Base-by-base conservation (phyloP, 805 yeast species). In the Wickerhamiella slavikovae region DNA sequence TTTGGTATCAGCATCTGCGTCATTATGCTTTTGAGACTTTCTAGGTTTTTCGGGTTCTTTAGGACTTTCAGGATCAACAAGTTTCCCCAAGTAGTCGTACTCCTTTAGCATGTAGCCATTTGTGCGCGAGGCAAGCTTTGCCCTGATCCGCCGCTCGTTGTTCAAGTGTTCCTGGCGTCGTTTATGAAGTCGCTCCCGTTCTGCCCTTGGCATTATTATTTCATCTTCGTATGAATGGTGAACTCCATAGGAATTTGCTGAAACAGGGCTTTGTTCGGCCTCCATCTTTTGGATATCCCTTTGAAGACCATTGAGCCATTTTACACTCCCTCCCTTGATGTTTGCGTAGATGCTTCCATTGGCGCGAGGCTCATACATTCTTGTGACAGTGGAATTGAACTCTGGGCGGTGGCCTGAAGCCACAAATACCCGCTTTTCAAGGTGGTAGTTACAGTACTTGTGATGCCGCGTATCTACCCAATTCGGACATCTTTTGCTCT, bases 321-420 rank as follows among this genome's bases (percentile, higher is more conserved):
- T 43, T 5, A 43, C 52, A 13, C 41, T 38, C 13, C 44, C 47
- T 4, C 55, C 59, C 29, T 57, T 40, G 25, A 55, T 55, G 37
- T 66, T 48, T 1, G 62, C 54, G 33, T 42, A 21, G 13, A 33
- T 25, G 60, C 67, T 30, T 43, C 53, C 17, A 41, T 43, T 12
- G 62, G 67, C 55, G 44, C 28, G 56, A 52, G 4, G 82, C 71
- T 5, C 79, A 64, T 40, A 68, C 61, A 50, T 66, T 48, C 33
- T 69, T 51, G 35, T 62, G 57, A 35, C 66, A 54, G 11, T 76
- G 66, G 48, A 42, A 28, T 69, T 76, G 31, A 85, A 57, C 47
- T 83, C 96, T 57, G 79, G 65, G 36, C 96, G 56, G 36, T 65
- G 60, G n/a, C 70, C 60, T 14, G 67, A 62, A 0, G 64, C 49